Percentiles rank a stretch among this genome's conserved stretches.
Conservation (phyloP, 1,284 basidiomycete species). For the Boletellus deceptivus region DNA sequence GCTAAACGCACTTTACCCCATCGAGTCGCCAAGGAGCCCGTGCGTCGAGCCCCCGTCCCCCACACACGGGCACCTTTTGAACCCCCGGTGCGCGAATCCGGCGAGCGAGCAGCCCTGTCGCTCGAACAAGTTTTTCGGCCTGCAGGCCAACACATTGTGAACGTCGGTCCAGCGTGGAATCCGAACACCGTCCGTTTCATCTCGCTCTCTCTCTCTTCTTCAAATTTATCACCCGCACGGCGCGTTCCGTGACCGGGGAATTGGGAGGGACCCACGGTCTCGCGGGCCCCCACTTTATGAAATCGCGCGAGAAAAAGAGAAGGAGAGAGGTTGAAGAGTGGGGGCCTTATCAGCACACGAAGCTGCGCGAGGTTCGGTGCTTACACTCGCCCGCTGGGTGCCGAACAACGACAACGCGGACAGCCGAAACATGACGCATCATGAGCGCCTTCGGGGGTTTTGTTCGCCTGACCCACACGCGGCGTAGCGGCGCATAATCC, state of each 20-base stretch:
- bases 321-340: background rate
- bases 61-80: too few relatives aligned
- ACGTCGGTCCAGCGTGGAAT: conserved; percentile 11
- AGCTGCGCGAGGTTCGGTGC: background rate
- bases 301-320: background rate
- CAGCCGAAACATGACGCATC: background rate
- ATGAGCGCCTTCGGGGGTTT: conserved; percentile 21
- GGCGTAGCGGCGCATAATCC: conserved; percentile 12
- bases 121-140: conserved; percentile 4
- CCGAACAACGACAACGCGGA: conserved; percentile 9
- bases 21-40: too few relatives aligned
- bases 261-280: background rate
- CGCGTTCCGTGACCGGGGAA: conserved; percentile 23
- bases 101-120: background rate
- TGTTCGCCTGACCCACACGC: conserved; percentile 10
- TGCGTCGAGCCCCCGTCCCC: too few relatives aligned
- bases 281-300: conserved; percentile 7
- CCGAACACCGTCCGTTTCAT: conserved; percentile 16
- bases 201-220: conserved; percentile 7
- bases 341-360: too few relatives aligned
- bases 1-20: too few relatives aligned
- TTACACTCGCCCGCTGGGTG: background rate
- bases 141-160: conserved; percentile 25
- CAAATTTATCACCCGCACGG: conserved; percentile 10
- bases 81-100: conserved; percentile 18